Conservation (phyloP, 257 asterid species). For the Agastache rugosa region DNA sequence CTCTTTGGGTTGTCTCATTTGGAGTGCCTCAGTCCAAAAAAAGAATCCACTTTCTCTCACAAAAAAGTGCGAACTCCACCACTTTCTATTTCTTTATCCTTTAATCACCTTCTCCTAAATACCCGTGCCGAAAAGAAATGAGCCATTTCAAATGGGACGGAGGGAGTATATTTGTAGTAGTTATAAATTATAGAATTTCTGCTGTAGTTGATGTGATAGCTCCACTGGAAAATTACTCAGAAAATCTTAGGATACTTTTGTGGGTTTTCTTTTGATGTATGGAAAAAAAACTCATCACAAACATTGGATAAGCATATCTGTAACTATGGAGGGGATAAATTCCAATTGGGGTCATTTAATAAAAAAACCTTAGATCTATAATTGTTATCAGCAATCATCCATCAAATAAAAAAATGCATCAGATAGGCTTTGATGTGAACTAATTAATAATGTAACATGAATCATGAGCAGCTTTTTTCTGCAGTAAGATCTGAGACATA, state of each 20-base stretch:
- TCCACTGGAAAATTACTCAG: neutral
- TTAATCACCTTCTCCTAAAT: no score
- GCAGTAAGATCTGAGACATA: neutral
- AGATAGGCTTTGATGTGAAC: neutral
- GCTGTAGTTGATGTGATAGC: neutral
- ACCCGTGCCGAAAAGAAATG: no score
- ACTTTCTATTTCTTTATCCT: no score
- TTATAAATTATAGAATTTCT: neutral
- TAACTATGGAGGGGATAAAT: neutral
- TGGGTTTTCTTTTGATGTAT: neutral
- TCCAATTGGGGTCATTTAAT: neutral
- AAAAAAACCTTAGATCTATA: neutral
- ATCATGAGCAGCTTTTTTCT: neutral
- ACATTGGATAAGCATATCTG: neutral
- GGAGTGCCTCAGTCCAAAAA: no score
- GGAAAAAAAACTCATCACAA: neutral
- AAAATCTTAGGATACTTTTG: neutral
- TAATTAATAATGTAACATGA: neutral
- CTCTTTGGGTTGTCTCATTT: no score
- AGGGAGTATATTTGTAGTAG: no score
- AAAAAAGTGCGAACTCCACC: no score
- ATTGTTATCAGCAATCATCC: neutral
- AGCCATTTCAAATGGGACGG: no score
- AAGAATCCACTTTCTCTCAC: no score
- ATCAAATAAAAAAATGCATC: neutral